A percentile compares a stretch with the other conserved stretches of the same genome.
These are phyloP conservation scores for Penicillium roqueforti DNA, from an alignment of 495 filamentous ascomycete genomes.

Conservation along the genomic window DNA sequence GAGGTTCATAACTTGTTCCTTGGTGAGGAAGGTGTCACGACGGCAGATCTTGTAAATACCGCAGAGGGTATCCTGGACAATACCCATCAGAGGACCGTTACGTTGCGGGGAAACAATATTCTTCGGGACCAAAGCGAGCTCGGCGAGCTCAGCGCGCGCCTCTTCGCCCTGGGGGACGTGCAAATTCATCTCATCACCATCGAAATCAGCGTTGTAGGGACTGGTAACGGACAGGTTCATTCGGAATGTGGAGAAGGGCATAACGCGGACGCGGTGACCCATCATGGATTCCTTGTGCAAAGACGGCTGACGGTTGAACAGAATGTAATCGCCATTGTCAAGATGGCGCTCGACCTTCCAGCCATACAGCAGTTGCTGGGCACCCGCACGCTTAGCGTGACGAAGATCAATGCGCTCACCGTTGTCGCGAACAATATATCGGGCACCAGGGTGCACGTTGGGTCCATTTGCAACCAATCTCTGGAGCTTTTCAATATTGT, in stretches of 20 bases:
- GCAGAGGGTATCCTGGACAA: constrained; percentile 95
- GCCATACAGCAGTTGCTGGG: constrained; percentile 83
- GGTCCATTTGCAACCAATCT: constrained; percentile 87
- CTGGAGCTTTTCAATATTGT: constrained; percentile 92
- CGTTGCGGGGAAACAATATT: constrained; percentile 98
- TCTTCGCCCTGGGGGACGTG: constrained; percentile 98
- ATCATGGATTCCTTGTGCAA: constrained; percentile 99
- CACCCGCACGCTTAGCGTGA: constrained; percentile 78
- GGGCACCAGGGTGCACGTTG: constrained; percentile 88
- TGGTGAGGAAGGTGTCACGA: constrained; percentile 83
- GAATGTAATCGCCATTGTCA: constrained; percentile 91
- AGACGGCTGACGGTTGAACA: constrained; percentile 98
- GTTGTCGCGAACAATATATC: constrained; percentile 88
- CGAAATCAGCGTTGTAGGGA: constrained; percentile 99
- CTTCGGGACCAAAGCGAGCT: constrained; percentile 92
- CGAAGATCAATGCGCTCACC: constrained; percentile 92
- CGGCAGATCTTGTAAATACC: constrained; percentile 96
- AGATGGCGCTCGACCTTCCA: constrained; percentile 99
- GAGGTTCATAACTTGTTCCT: constrained; percentile 89
- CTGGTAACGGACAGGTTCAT: constrained; percentile 96
- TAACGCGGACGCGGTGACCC: constrained; percentile 94
- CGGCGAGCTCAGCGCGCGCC: constrained; percentile 84
- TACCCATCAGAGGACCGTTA: constrained; percentile 97
- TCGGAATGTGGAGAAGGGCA: constrained; percentile 98
- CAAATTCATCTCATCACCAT: constrained; percentile 99